Evolutionary conservation across 1,139 yeast genomes (phyloP).

Genomic region (Spathaspora sp.): DNA sequence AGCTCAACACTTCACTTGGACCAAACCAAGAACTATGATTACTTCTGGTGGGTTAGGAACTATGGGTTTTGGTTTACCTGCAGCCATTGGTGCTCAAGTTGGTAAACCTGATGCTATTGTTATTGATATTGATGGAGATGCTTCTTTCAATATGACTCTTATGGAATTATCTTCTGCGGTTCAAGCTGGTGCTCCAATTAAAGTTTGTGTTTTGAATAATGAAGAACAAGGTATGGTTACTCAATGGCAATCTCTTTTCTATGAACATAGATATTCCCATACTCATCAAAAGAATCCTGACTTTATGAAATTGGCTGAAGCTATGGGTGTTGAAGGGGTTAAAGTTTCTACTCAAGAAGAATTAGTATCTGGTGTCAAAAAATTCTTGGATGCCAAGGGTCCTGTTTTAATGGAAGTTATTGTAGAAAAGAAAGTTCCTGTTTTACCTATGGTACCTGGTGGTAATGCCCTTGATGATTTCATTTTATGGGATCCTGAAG

Average conservation of each 20-base stretch:
- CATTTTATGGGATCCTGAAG: slow-evolving; percentile 77
- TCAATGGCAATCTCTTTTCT: slow-evolving; percentile 97
- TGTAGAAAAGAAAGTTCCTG: slow-evolving; percentile 96
- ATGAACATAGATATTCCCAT: slow-evolving; percentile 94
- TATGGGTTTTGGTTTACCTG: slow-evolving; percentile 96
- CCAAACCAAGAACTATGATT: slow-evolving; percentile 84
- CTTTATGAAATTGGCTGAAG: slow-evolving; percentile 87
- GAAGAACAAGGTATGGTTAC: slow-evolving; percentile 99
- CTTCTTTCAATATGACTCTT: slow-evolving; percentile 95
- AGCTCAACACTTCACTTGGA: slow-evolving; percentile 96
- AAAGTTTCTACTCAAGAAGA: slow-evolving; percentile 71
- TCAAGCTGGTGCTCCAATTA: slow-evolving; percentile 88
- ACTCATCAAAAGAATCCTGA: slow-evolving; percentile 95
- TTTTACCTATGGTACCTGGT: slow-evolving; percentile 96
- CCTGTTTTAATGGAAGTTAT: slow-evolving; percentile 89
- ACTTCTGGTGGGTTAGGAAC: slow-evolving; percentile 99
- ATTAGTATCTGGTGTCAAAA: slow-evolving; percentile 55
- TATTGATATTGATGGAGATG: slow-evolving; percentile 97
- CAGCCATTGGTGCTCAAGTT: slow-evolving; percentile 97
- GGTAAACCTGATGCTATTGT: slow-evolving; percentile 94
- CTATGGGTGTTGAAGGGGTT: slow-evolving; percentile 89
- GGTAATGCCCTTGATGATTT: slow-evolving; percentile 95
- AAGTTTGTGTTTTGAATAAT: slow-evolving; percentile 84
- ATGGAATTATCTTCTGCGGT: slow-evolving; percentile 92
- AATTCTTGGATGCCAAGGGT: slow-evolving; percentile 72